Conservation (phyloP, 148 eudicot genomes). For the Selenicereus undatus region DNA sequence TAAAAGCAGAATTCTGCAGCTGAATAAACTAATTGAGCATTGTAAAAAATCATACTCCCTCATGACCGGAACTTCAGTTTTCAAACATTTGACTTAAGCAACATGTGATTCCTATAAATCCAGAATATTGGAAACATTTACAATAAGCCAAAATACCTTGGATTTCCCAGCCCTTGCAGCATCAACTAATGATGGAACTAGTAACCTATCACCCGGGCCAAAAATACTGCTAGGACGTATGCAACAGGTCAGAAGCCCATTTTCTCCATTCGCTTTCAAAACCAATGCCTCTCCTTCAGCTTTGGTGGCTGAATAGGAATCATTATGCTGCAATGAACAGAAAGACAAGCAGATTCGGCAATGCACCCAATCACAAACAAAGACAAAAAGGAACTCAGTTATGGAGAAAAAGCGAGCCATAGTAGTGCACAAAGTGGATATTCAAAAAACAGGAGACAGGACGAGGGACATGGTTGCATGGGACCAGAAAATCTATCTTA, state of each 20-base stretch:
- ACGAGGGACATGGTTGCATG: background rate
- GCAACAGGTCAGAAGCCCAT: slow-evolving; percentile 90
- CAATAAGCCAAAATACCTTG: slow-evolving; percentile 47
- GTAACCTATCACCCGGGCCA: slow-evolving; percentile 94
- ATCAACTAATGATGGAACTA: slow-evolving; percentile 80
- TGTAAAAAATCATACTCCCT: background rate
- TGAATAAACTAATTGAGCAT: background rate
- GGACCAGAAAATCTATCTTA: background rate
- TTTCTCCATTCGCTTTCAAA: slow-evolving; percentile 73
- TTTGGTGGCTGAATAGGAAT: slow-evolving; percentile 88
- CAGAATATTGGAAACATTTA: background rate
- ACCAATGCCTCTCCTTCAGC: slow-evolving; percentile 90
- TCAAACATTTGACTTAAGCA: background rate
- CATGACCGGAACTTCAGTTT: background rate
- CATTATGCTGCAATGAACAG: slow-evolving; percentile 57
- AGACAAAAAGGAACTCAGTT: background rate
- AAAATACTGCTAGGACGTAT: slow-evolving; percentile 93
- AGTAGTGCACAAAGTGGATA: background rate
- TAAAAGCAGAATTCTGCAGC: background rate
- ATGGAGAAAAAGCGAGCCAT: background rate
- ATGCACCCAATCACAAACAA: background rate
- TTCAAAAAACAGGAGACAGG: background rate
- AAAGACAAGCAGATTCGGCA: background rate
- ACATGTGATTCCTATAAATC: background rate
- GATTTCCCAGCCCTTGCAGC: slow-evolving; percentile 95